Percentiles rank a stretch among this genome's conserved stretches.
These are phyloP conservation scores for Keithomyces neogunnii DNA, from an alignment of 2,329 filamentous ascomycete species.

Conservation along the genomic window DNA sequence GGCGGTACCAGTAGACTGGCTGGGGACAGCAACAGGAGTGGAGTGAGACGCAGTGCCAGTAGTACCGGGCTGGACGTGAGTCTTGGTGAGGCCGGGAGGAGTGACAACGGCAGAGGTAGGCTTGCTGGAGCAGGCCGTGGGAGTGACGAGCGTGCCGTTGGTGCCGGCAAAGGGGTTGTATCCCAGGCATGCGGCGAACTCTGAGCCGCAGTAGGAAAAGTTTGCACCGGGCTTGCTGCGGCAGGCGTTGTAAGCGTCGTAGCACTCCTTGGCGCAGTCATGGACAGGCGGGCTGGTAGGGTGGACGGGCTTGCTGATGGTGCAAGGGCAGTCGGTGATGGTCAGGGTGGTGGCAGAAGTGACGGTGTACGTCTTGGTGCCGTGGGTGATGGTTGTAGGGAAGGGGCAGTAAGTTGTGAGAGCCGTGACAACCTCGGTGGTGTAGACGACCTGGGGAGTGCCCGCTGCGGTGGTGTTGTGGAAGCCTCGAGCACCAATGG, in stretches of 20 bases:
- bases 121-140: neutral
- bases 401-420: constrained; percentile 61
- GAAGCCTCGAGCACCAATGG: neutral
- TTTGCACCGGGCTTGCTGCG: constrained; percentile 13
- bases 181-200: constrained; percentile 16
- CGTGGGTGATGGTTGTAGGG: constrained; percentile 50
- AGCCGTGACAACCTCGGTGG: constrained; percentile 53
- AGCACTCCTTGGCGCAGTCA: constrained; percentile 13
- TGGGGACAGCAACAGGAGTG: neutral
- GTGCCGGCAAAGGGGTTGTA: constrained; percentile 15
- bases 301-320: constrained; percentile 36
- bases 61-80: too few relatives aligned
- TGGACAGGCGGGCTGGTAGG: neutral
- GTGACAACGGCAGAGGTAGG: neutral
- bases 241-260: constrained; percentile 11
- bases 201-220: constrained; percentile 15
- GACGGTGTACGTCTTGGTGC: constrained; percentile 55
- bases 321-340: constrained; percentile 46
- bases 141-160: neutral
- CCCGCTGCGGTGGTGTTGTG: neutral
- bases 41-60: too few relatives aligned
- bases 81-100: neutral
- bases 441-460: constrained; percentile 36
- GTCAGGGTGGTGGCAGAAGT: constrained; percentile 45
- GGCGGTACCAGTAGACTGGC: neutral